These are phyloP conservation scores for Thielaviopsis punctulata DNA, from an alignment of 2,329 filamentous ascomycete species.

Conservation along the genomic window DNA sequence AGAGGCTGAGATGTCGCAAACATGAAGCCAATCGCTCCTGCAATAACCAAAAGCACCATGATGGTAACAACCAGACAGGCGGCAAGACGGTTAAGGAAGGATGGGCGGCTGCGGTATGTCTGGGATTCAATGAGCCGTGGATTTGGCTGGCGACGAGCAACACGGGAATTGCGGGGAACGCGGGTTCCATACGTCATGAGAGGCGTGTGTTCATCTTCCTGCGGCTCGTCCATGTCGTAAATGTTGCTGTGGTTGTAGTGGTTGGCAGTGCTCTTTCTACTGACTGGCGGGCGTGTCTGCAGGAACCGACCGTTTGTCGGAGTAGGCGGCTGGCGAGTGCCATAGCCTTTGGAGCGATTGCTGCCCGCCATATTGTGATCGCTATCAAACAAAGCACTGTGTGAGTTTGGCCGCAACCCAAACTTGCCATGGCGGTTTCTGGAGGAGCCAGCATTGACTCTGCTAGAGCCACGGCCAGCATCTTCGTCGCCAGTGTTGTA, in stretches of 20 bases:
- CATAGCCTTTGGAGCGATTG: conserved; percentile 40
- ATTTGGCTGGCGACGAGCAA: conserved; percentile 29
- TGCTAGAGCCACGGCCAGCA: conserved; percentile 44
- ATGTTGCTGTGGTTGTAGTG: conserved; percentile 38
- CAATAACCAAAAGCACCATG: conserved; percentile 63
- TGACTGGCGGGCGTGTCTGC: conserved; percentile 18
- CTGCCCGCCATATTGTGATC: conserved; percentile 63
- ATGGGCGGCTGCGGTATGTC: conserved; percentile 42
- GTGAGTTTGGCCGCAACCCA: conserved; percentile 47
- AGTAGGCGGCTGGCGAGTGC: conserved; percentile 43
- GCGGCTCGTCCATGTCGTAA: conserved; percentile 71
- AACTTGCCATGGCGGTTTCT: conserved; percentile 58
- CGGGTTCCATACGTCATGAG: conserved; percentile 39
- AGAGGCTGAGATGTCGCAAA: conserved; percentile 84
- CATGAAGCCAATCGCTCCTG: conserved; percentile 76
- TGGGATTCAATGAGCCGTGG: conserved; percentile 59
- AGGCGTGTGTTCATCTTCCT: conserved; percentile 78
- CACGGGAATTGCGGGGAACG: conserved; percentile 35
- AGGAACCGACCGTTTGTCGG: conserved; percentile 52
- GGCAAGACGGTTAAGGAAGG: conserved; percentile 58
- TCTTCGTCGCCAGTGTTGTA: conserved; percentile 41
- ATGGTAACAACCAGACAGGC: conserved; percentile 73
- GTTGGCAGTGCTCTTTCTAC: conserved; percentile 30
- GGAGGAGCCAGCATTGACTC: conserved; percentile 43
- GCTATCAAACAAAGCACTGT: conserved; percentile 57